Percentiles rank a stretch among this genome's conserved stretches.
These are phyloP conservation scores for Penicillium riverlandense DNA, from an alignment of 495 filamentous ascomycete genomes.

Conservation along the genomic window DNA sequence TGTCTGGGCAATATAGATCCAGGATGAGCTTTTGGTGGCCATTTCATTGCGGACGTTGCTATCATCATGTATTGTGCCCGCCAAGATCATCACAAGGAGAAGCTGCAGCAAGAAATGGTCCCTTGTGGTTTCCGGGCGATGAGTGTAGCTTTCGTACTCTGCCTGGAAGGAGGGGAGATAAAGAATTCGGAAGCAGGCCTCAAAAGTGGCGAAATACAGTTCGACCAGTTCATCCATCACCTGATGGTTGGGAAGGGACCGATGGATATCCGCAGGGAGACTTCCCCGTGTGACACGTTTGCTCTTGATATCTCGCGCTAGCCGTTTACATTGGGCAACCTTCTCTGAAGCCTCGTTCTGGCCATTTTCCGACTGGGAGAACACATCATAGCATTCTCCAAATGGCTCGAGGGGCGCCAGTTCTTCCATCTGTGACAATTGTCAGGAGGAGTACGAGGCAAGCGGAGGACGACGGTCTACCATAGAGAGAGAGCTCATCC, in stretches of 20 bases:
- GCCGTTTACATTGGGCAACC: constrained; percentile 15
- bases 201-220: constrained; percentile 41
- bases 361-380: constrained; percentile 4
- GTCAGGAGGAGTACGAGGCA: constrained; percentile 15
- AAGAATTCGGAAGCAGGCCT: constrained; percentile 42
- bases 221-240: constrained; percentile 33
- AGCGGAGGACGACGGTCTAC: constrained; percentile 21
- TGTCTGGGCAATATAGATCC: constrained; percentile 40
- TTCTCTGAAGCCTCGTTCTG: constrained; percentile 1
- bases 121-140: constrained; percentile 21
- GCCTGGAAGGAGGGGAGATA: constrained; percentile 34
- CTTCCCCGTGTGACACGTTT: constrained; percentile 12
- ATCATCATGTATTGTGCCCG: constrained; percentile 25
- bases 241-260: constrained; percentile 14
- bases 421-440: constrained; percentile 12
- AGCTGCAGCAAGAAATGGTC: constrained; percentile 26
- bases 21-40: constrained; percentile 23
- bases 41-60: constrained; percentile 15
- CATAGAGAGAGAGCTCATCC: constrained; percentile 22
- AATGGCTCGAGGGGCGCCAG: constrained; percentile 11
- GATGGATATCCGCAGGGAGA: constrained; percentile 14
- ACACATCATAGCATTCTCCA: constrained; percentile 10
- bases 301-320: constrained; percentile 17
- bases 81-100: constrained; percentile 40
- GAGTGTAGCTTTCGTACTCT: constrained; percentile 38